Base-by-base conservation (phyloP, 768 basidiomycete species). In the Suillus placidus region DNA sequence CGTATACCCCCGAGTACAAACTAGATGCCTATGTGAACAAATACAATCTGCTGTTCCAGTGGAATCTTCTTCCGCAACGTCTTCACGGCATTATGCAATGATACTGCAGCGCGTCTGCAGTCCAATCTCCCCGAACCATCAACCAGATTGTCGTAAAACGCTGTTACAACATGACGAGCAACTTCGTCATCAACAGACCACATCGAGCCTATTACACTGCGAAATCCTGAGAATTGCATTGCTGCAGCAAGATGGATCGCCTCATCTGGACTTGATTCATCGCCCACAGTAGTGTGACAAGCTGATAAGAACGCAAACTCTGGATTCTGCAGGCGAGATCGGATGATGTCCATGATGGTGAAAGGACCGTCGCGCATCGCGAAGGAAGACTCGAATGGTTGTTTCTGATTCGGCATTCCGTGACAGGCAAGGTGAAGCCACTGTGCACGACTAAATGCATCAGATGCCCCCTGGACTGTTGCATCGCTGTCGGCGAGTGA, bases 341-440 rank as follows among this genome's bases (percentile, higher is more conserved):
- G 43, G 30, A 66, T 37, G 43, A 66, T 63, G 34, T 66, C 61
- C 14, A 40, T 20, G 10, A 66, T 23, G 4, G 55, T 51, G 13
- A 64, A 35, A 10, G 49, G 56, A 2, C 62, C 55, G 34, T 64
- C 56, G 8, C 51, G 20, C 63, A 66, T 58, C 0, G 55, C 43
- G 18, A 66, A 47, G n/a, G 23, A 49, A 2, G 65, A 66, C 1
- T 69, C 32, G 47, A 72, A 69, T 14, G 71, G 70, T 20, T 66
- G 60, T 26, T 18, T 51, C 12, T 35, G 4, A 16, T 62, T 47
- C 20, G 64, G 65, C 1, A 18, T 43, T 3, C 66, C 72, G 56
- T 73, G 71, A 34, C 71, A 72, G 2, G 70, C 67, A 49, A 73
- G 67, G 54, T 73, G 72, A 12, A 68, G 61, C 70, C 67, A 72